These are phyloP conservation scores for Colletotrichum sublineola DNA, from an alignment of 2,329 filamentous ascomycete species.

Conservation along the genomic window DNA sequence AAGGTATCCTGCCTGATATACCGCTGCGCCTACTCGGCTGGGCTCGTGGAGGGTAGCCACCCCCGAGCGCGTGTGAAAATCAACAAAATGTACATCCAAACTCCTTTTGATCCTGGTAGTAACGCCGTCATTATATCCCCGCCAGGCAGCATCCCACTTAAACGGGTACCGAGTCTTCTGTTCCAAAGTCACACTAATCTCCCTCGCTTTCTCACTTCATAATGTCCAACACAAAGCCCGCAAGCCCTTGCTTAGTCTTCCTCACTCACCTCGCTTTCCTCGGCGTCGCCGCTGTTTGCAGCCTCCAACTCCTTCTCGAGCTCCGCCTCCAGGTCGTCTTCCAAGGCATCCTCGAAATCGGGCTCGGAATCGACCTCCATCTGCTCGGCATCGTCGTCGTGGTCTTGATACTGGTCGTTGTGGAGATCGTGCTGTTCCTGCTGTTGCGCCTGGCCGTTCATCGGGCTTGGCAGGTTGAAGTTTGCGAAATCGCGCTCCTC, in stretches of 20 bases:
- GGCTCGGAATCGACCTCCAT: slow-evolving; percentile 48
- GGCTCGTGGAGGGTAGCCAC: slow-evolving; percentile 1
- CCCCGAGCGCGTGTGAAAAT: neutral
- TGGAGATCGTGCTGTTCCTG: slow-evolving; percentile 44
- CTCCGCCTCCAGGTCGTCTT: slow-evolving; percentile 69
- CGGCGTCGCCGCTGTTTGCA: slow-evolving; percentile 58
- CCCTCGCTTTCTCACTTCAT: neutral
- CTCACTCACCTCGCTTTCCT: slow-evolving; percentile 76
- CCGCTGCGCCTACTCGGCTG: slow-evolving; percentile 9
- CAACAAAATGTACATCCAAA: slow-evolving; percentile 5
- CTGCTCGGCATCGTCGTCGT: slow-evolving; percentile 42
- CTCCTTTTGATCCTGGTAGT: slow-evolving; percentile 23
- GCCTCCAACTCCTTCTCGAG: slow-evolving; percentile 67
- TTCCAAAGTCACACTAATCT: neutral
- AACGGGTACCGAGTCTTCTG: neutral
- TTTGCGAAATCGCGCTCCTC: slow-evolving; percentile 56
- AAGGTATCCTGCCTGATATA: slow-evolving; percentile 30
- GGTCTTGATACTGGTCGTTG: slow-evolving; percentile 45
- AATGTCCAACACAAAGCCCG: neutral
- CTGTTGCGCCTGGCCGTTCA: slow-evolving; percentile 55
- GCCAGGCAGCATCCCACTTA: neutral
- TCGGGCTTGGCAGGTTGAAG: slow-evolving; percentile 68
- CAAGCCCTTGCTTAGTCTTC: slow-evolving; percentile 66
- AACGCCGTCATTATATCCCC: slow-evolving; percentile 38
- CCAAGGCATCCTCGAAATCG: slow-evolving; percentile 56